Conservation (phyloP, 139 green algal species). For the Picochlorum sp. region DNA sequence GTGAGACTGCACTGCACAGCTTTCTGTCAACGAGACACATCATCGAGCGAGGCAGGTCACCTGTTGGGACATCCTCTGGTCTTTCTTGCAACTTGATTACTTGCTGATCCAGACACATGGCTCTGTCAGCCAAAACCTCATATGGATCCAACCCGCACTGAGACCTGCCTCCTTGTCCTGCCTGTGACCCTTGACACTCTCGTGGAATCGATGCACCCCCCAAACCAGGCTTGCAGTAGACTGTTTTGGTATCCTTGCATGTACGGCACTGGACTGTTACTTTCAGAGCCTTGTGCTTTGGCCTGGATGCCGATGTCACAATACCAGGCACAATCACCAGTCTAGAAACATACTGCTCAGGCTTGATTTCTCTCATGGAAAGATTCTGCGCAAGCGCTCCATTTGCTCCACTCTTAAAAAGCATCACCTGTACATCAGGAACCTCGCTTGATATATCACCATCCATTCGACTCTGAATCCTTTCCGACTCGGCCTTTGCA, state of each 20-base stretch:
- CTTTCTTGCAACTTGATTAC: constrained; percentile 93
- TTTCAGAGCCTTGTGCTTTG: constrained; percentile 89
- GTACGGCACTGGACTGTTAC: constrained; percentile 82
- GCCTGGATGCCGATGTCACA: constrained; percentile 78
- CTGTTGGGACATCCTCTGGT: constrained; percentile 91
- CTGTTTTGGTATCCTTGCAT: constrained; percentile 56
- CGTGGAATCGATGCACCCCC: constrained; percentile 69
- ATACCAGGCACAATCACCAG: constrained; percentile 95
- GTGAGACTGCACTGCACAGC: constrained; percentile 67
- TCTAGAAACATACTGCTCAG: constrained; percentile 74
- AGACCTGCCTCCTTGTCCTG: constrained; percentile 14
- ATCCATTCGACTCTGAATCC: constrained; percentile 14
- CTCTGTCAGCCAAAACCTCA: constrained; percentile 65
- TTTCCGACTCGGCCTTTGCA: constrained; percentile 23
- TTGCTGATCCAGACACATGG: constrained; percentile 91
- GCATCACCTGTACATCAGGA: constrained; percentile 32
- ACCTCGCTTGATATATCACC: constrained; percentile 17
- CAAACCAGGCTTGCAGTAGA: constrained; percentile 75
- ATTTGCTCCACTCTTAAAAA: constrained; percentile 20
- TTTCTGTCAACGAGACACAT: constrained; percentile 75
- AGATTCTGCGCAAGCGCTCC: constrained; percentile 5
- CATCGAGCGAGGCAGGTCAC: constrained; percentile 84
- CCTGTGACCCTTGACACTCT: constrained; percentile 39
- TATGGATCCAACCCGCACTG: constrained; percentile 76
- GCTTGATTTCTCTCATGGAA: constrained; percentile 40